Evolutionary conservation across 78 protist species (phyloP), one percentile per base, ranked within the genome.

Genomic region (Dictyostelium purpureum): DNA sequence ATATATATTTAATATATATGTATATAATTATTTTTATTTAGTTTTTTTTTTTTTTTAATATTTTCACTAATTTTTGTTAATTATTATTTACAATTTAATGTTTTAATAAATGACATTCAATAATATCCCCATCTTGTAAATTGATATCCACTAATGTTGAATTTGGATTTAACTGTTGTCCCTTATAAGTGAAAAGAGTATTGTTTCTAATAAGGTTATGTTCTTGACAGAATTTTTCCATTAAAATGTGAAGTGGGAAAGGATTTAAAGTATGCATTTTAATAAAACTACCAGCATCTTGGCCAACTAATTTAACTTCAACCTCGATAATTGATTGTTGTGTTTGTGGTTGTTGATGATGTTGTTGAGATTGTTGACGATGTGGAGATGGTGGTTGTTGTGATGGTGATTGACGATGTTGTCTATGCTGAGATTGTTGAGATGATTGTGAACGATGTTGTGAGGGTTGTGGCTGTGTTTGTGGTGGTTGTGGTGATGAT

Each of bases 171-270:
- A 85, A 7, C 31, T 24, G 71, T 12, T 16, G 24, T 4, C 75
- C 75, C 37, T 61, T 85, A 37, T 42, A 74, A 2, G 77, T 85
- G 49, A 85, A 85, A n/a, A 73, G 33, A 12, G 70, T 77, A 28
- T 37, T n/a, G 9, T 16, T 26, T 47, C 43, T 61, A 10, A 18
- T 5, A 14, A 85, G 75, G 7, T 73, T 54, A 21, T 85, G 92
- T 47, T 85, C 92, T 31, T 73, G 56, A 59, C 92, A 85, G 42
- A 85, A 85, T 51, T 85, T 85, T 0, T 85, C 92, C 92, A 85
- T 85, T 43, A 85, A 79, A 65, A 85, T 59, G 2, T 85, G 42
- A 14, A 85, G 76, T 61, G 92, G 92, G 70, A 85, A 66, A 31
- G 92, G 92, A 51, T 85, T 85, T 19, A 54, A 24, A 21, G 92